These are phyloP conservation scores for Rhodotorula sp. DNA, from an alignment of 1,284 basidiomycete species.

Conservation along the genomic window DNA sequence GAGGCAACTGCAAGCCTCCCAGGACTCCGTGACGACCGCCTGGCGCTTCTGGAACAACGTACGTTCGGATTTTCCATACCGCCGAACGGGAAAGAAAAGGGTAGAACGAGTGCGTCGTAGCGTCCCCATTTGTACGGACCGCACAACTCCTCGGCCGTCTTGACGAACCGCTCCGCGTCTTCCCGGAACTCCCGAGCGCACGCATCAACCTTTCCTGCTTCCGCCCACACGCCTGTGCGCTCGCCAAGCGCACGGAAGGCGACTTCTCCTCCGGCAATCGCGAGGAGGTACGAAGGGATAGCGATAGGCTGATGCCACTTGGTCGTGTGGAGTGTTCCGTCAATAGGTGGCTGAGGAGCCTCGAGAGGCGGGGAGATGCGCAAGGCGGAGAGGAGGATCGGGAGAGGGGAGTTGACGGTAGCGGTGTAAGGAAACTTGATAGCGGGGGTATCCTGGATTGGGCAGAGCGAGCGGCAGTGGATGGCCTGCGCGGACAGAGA, in stretches of 20 bases:
- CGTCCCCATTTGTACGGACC: slow-evolving; percentile 77
- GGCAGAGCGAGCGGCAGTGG: slow-evolving; percentile 74
- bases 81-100: slow-evolving; percentile 80
- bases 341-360: slow-evolving; percentile 43
- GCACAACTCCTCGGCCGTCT: slow-evolving; percentile 69
- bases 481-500: slow-evolving; percentile 54
- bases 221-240: slow-evolving; percentile 77
- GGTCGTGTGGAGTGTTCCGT: slow-evolving; percentile 50
- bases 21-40: no score
- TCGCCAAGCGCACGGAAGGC: slow-evolving; percentile 42
- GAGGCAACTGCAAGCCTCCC: no score
- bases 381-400: slow-evolving; percentile 78
- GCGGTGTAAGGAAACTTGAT: slow-evolving; percentile 59
- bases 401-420: slow-evolving; percentile 68
- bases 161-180: slow-evolving; percentile 75
- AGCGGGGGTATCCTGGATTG: slow-evolving; percentile 67
- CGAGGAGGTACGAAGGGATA: slow-evolving; percentile 78
- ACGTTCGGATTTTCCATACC: slow-evolving; percentile 76
- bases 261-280: slow-evolving; percentile 79
- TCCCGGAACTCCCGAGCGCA: slow-evolving; percentile 85
- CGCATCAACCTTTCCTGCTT: slow-evolving; percentile 74
- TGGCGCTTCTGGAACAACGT: slow-evolving; percentile 10
- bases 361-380: slow-evolving; percentile 65
- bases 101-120: slow-evolving; percentile 88
- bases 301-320: slow-evolving; percentile 70